Evolutionary conservation across 2,329 filamentous ascomycete species (phyloP), one percentile per base, ranked within the genome.

Genomic region (Penicillium rolfsii): DNA sequence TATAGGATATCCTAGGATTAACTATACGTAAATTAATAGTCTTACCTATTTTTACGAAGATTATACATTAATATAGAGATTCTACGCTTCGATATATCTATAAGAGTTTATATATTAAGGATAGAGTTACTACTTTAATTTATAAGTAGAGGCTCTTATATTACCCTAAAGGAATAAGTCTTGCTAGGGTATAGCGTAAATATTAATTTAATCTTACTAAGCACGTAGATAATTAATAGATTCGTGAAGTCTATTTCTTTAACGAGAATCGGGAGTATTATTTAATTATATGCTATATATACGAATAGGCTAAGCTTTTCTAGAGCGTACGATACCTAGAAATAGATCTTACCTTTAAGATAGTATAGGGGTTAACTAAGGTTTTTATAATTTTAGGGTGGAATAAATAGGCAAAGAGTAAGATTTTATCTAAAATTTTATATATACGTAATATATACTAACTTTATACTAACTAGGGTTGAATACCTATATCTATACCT

Each of bases 191-290:
- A 33, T 33, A 33, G 30, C 30, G 30, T 33, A 9, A 33, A 33
- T 33, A 33, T 9, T 33, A 33, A 16, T 45, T 45, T 26, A 14
- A 45, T 45, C 41, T 45, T 3, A 45, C 22, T 12, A 45, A 45
- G 26, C 8, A 45, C 22, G 22, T 45, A 2, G 22, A 45, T 45
- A 26, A 45, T 45, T 8, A 45, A 45, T 45, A 26, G 41, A 45
- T 45, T 45, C 41, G 41, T 24, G 22, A 45, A 45, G 41, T 45
- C 41, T 45, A 45, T 45, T 45, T 24, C 41, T 45, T 45, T 45
- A 16, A 45, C 41, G 22, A 45, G 19, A 45, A 45, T 26, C 9
- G 9, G 41, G 41, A 45, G 22, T 4, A 45, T 45, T 45, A 45
- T 26, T 22, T 45, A 5, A 45, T 45, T 26, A 33, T 33, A 33